These are phyloP conservation scores for Somion occarium DNA, from an alignment of 1,284 basidiomycete genomes.

Conservation along the genomic window DNA sequence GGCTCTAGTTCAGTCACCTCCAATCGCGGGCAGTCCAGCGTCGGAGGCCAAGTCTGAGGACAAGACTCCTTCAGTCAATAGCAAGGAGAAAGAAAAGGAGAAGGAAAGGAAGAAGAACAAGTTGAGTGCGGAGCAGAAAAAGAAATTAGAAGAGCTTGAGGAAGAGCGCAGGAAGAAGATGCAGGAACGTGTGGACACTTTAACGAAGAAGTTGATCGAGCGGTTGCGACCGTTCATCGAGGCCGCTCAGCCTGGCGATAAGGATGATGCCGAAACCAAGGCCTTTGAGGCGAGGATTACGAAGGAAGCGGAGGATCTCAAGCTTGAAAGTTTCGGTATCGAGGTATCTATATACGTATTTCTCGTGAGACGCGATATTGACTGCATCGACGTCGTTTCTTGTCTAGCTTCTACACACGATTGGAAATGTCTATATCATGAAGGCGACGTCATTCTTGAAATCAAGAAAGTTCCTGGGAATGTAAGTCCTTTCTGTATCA, in stretches of 20 bases:
- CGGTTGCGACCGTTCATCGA: conserved; percentile 86
- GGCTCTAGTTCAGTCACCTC: no score
- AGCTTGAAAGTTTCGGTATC: conserved; percentile 97
- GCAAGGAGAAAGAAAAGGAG: conserved; percentile 30
- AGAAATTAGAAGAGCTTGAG: conserved; percentile 79
- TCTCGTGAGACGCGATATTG: not conserved
- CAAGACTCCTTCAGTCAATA: not conserved
- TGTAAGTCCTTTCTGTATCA: conserved; percentile 43
- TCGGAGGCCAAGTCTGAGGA: no score
- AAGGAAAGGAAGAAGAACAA: conserved; percentile 48
- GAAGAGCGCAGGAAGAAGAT: conserved; percentile 75
- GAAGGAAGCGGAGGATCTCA: conserved; percentile 92
- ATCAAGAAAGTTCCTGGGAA: conserved; percentile 85
- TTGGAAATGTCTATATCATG: conserved; percentile 88
- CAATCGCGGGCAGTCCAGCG: no score
- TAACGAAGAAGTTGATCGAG: conserved; percentile 78
- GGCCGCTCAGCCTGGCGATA: conserved; percentile 83
- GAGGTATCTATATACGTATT: conserved; percentile 53
- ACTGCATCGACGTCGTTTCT: not conserved
- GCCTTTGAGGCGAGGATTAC: conserved; percentile 76
- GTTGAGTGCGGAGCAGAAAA: conserved; percentile 79
- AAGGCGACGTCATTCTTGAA: conserved; percentile 94
- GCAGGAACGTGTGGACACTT: conserved; percentile 67
- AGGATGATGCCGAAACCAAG: conserved; percentile 80
- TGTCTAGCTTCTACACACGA: conserved; percentile 73